Evolutionary conservation across 495 filamentous ascomycete genomes (phyloP).

Genomic region (Hypoxylon lienhwacheense): DNA sequence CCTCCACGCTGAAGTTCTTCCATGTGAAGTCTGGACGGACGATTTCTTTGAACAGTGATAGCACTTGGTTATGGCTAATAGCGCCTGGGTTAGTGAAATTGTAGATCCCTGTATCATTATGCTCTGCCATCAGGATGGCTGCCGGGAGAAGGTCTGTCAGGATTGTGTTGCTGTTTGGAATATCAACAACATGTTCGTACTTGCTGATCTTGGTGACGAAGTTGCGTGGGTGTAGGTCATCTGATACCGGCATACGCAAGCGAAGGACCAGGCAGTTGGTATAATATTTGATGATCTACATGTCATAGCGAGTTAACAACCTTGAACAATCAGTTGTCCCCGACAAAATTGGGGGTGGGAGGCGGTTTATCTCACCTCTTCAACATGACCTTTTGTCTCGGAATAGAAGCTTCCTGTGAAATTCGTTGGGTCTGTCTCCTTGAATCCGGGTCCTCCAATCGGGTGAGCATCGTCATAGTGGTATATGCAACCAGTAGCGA

Average conservation of each 20-base stretch:
- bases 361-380: constrained; percentile 53
- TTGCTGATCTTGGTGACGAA: constrained; percentile 69
- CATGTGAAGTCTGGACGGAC: constrained; percentile 62
- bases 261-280: constrained; percentile 61
- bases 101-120: constrained; percentile 63
- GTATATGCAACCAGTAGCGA: constrained; percentile 68
- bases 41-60: constrained; percentile 62
- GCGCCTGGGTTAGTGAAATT: constrained; percentile 71
- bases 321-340: neutral
- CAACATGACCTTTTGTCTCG: constrained; percentile 64
- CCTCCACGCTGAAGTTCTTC: constrained; percentile 67
- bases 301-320: constrained; percentile 13
- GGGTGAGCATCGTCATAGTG: constrained; percentile 61
- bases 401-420: constrained; percentile 69
- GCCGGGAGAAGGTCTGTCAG: constrained; percentile 64
- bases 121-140: constrained; percentile 60
- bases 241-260: constrained; percentile 69
- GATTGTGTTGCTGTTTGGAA: constrained; percentile 69
- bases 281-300: constrained; percentile 62
- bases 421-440: constrained; percentile 65
- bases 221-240: constrained; percentile 65
- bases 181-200: constrained; percentile 65
- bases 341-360: too few species aligned
- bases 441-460: constrained; percentile 59
- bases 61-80: constrained; percentile 68